Percentiles rank a stretch among this genome's conserved stretches.
Conservation (phyloP, 148 eudicot genomes). For the Nyssa sinensis region DNA sequence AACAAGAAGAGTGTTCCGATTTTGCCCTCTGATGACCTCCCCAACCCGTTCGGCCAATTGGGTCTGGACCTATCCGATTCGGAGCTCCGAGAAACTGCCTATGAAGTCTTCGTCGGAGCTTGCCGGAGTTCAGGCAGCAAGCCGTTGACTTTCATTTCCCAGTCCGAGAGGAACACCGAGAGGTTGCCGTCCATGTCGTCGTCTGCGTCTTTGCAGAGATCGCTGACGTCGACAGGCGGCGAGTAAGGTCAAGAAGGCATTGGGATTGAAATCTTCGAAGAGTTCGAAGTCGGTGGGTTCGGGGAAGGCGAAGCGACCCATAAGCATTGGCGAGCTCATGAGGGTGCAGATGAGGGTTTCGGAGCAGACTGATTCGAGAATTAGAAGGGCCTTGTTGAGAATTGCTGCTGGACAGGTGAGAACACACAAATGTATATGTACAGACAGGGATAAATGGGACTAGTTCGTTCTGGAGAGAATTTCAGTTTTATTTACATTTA, state of each 20-base stretch:
- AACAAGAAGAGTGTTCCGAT: neutral
- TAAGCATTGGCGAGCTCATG: conserved; percentile 61
- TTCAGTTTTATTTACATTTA: neutral
- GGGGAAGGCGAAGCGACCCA: conserved; percentile 29
- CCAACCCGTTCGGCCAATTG: conserved; percentile 54
- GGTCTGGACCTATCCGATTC: conserved; percentile 37
- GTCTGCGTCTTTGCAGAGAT: conserved; percentile 43
- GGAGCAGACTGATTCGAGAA: conserved; percentile 78
- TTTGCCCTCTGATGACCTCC: conserved; percentile 9
- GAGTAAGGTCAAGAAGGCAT: conserved; percentile 79
- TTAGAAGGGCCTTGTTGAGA: conserved; percentile 71
- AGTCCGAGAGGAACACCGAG: conserved; percentile 33
- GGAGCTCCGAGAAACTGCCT: conserved; percentile 90
- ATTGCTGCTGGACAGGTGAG: conserved; percentile 90
- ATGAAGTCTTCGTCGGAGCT: conserved; percentile 75
- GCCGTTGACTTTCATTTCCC: conserved; percentile 66
- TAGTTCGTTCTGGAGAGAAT: too few species aligned
- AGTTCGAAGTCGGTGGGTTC: neutral
- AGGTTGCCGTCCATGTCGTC: conserved; percentile 24
- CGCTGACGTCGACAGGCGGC: conserved; percentile 52
- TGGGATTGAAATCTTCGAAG: conserved; percentile 57
- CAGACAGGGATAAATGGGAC: too few species aligned
- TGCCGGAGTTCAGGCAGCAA: conserved; percentile 71
- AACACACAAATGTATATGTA: too few species aligned
- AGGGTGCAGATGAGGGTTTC: conserved; percentile 88